Conservation (phyloP, 1,139 yeast species). For the Taiozyma onychis region DNA sequence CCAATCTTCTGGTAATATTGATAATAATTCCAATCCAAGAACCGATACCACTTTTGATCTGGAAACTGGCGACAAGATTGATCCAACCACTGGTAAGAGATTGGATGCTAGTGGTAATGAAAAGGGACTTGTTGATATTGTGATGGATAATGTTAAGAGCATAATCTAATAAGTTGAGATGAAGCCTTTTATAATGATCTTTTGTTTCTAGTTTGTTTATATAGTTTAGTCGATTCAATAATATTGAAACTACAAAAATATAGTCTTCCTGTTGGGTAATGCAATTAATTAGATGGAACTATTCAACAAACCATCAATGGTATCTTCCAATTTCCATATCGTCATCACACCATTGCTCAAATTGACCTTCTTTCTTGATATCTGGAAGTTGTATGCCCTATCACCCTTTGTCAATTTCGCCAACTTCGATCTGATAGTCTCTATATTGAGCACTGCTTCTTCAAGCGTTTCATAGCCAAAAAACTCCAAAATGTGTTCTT, state of each 20-base stretch:
- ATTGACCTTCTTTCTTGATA: conserved; percentile 2
- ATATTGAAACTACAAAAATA: not conserved
- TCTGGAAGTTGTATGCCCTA: not conserved
- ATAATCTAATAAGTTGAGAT: conserved; percentile 1
- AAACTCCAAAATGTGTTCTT: conserved; percentile 10
- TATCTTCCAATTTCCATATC: conserved; percentile 11
- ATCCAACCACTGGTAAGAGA: not conserved
- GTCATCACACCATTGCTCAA: conserved; percentile 7
- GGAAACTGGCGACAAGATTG: not conserved
- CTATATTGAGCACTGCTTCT: not conserved
- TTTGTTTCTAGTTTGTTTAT: not conserved
- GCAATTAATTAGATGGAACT: not conserved
- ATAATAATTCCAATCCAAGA: not conserved
- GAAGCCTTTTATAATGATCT: not conserved
- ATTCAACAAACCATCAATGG: conserved; percentile 8
- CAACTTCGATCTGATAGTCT: conserved; percentile 1
- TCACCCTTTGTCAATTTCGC: not conserved
- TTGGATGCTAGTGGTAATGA: not conserved
- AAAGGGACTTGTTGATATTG: conserved; percentile 1
- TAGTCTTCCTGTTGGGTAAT: not conserved
- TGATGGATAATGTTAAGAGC: conserved; percentile 4
- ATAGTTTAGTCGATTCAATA: not conserved
- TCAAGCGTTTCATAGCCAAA: conserved; percentile 9
- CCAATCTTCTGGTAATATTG: not conserved
- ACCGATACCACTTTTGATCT: not conserved